Percentiles rank a stretch among this genome's conserved stretches.
These are phyloP conservation scores for Chaetomium sp. DNA, from an alignment of 2,329 filamentous ascomycete species.

Conservation along the genomic window DNA sequence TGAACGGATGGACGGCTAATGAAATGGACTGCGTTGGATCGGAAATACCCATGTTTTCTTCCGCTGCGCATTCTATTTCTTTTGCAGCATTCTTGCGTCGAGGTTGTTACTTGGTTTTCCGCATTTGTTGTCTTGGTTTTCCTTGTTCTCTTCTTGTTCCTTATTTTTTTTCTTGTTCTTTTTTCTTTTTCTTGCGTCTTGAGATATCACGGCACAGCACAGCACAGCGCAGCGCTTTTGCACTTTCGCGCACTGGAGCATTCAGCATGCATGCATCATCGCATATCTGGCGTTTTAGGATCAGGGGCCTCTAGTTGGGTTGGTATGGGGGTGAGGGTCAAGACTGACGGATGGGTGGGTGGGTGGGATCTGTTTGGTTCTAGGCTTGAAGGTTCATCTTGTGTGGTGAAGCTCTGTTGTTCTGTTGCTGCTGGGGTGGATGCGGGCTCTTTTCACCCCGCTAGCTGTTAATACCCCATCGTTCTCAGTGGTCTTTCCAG, in stretches of 20 bases:
- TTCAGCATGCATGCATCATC: constrained; percentile 21
- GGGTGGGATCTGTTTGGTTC: not conserved
- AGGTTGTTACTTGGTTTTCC: constrained; percentile 32
- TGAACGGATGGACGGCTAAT: not conserved
- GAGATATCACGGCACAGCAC: constrained; percentile 19
- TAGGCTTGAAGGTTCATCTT: not conserved
- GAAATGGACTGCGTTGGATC: constrained; percentile 7
- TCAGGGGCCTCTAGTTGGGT: not conserved
- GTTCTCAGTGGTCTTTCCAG: not conserved
- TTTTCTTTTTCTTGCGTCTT: constrained; percentile 24
- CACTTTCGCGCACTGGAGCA: constrained; percentile 16
- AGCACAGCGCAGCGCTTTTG: constrained; percentile 7
- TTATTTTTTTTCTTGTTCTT: constrained; percentile 24
- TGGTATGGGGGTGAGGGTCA: not conserved
- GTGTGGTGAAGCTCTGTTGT: constrained; percentile 16
- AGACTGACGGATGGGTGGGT: not conserved
- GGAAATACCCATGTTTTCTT: constrained; percentile 13
- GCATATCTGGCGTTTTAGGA: constrained; percentile 17
- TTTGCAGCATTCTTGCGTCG: not conserved
- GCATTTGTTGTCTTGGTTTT: constrained; percentile 36
- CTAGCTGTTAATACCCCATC: constrained; percentile 19
- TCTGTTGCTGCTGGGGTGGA: constrained; percentile 1
- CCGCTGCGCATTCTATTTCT: constrained; percentile 25
- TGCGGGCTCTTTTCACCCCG: not conserved
- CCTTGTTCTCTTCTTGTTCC: constrained; percentile 29